These are phyloP conservation scores for Termitomyces sp. DNA, from an alignment of 768 basidiomycete genomes.

Conservation along the genomic window DNA sequence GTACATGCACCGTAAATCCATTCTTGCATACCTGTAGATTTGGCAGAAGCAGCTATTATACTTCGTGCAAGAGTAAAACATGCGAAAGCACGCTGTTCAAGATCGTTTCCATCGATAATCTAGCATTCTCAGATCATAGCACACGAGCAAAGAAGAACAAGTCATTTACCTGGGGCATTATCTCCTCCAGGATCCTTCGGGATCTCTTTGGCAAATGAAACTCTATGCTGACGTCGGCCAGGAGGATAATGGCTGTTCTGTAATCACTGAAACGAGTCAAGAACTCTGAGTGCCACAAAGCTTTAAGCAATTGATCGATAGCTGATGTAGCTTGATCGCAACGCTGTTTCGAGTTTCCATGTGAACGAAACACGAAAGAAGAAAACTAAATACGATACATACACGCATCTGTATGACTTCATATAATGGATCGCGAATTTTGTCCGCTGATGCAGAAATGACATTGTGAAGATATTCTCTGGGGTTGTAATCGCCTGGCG, in stretches of 20 bases:
- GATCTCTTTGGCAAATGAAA: slow-evolving; percentile 71
- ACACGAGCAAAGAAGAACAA: not conserved
- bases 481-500: slow-evolving; percentile 48
- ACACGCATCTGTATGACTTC: slow-evolving; percentile 46
- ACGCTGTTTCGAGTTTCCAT: slow-evolving; percentile 36
- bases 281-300: slow-evolving; percentile 80
- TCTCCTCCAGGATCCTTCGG: slow-evolving; percentile 64
- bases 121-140: slow-evolving; percentile 19
- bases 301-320: slow-evolving; percentile 64
- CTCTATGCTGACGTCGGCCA: slow-evolving; percentile 78
- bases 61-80: slow-evolving; percentile 75
- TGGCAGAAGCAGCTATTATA: slow-evolving; percentile 53
- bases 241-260: slow-evolving; percentile 62
- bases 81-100: slow-evolving; percentile 74
- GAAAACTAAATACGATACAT: slow-evolving; percentile 17
- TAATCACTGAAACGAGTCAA: slow-evolving; percentile 65
- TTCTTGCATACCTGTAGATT: slow-evolving; percentile 36
- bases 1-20: not conserved
- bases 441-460: slow-evolving; percentile 32
- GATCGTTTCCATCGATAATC: slow-evolving; percentile 68
- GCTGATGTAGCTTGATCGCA: slow-evolving; percentile 58
- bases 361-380: not conserved
- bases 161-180: slow-evolving; percentile 70
- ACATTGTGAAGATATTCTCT: slow-evolving; percentile 55
- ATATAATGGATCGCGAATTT: slow-evolving; percentile 40